phyloP scores from a whole-genome alignment of 2,329 filamentous ascomycete species.

The Fusarium siculi region DNA sequence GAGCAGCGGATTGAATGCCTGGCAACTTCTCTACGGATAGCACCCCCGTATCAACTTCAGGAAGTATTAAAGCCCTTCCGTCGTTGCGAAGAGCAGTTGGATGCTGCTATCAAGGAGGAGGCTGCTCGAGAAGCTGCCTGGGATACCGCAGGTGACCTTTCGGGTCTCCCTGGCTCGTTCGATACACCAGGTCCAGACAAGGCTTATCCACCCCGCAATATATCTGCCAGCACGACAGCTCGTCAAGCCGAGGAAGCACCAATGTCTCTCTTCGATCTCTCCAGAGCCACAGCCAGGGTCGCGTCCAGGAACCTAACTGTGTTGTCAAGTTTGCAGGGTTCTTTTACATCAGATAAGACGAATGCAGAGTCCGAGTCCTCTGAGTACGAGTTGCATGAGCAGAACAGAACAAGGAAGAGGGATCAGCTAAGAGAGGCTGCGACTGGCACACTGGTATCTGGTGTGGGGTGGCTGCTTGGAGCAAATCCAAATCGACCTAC shows the following conservation, averaged over 20 bases:
- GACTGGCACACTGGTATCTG: conserved; percentile 73
- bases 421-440: conserved; percentile 76
- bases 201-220: conserved; percentile 46
- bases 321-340: conserved; percentile 61
- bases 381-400: conserved; percentile 42
- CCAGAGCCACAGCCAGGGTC: conserved; percentile 67
- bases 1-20: conserved; percentile 86
- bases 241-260: conserved; percentile 65
- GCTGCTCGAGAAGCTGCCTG: conserved; percentile 75
- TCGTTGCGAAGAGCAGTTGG: conserved; percentile 81
- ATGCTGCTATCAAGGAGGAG: conserved; percentile 72
- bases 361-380: conserved; percentile 34
- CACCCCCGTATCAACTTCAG: conserved; percentile 74
- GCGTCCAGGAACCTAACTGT: conserved; percentile 69
- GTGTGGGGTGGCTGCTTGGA: conserved; percentile 75
- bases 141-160: conserved; percentile 72
- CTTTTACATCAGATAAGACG: conserved; percentile 23
- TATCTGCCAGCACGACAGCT: conserved; percentile 49
- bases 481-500: conserved; percentile 53
- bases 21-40: conserved; percentile 78
- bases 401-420: conserved; percentile 69
- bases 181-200: conserved; percentile 45
- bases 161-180: conserved; percentile 67
- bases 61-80: conserved; percentile 81
- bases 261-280: conserved; percentile 73